Conservation (phyloP, 257 asterid species). For the Forsythia suspensa region DNA sequence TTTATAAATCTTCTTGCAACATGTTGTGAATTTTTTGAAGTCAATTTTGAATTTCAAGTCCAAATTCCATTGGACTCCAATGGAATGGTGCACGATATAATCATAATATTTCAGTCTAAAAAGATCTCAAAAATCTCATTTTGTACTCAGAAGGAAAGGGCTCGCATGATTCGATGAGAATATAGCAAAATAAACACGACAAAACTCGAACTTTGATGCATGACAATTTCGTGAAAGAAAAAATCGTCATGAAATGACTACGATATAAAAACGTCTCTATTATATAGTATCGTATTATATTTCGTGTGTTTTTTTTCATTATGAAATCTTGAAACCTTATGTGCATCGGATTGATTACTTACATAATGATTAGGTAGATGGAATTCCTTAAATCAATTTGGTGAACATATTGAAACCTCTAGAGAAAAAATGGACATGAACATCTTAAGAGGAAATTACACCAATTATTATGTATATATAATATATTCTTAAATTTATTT, state of each 20-base stretch:
- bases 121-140: not conserved
- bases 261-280: not conserved
- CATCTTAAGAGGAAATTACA: too few species aligned
- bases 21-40: not conserved
- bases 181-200: too few species aligned
- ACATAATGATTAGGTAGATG: not conserved
- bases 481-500: too few species aligned
- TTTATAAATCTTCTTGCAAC: too few species aligned
- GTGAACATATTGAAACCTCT: too few species aligned
- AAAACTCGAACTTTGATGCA: not conserved
- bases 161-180: not conserved
- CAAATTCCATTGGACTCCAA: not conserved
- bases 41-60: not conserved
- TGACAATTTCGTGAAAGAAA: not conserved
- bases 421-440: not conserved
- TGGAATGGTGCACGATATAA: not conserved
- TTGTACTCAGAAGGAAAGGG: not conserved
- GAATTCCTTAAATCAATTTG: not conserved
- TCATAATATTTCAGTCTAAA: too few species aligned
- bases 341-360: not conserved
- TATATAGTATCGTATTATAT: too few species aligned
- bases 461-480: too few species aligned
- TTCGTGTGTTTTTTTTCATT: not conserved
- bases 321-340: not conserved
- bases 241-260: too few species aligned